These are phyloP conservation scores for Metrosideros polymorpha DNA, from an alignment of 441 rosid species.

Conservation along the genomic window DNA sequence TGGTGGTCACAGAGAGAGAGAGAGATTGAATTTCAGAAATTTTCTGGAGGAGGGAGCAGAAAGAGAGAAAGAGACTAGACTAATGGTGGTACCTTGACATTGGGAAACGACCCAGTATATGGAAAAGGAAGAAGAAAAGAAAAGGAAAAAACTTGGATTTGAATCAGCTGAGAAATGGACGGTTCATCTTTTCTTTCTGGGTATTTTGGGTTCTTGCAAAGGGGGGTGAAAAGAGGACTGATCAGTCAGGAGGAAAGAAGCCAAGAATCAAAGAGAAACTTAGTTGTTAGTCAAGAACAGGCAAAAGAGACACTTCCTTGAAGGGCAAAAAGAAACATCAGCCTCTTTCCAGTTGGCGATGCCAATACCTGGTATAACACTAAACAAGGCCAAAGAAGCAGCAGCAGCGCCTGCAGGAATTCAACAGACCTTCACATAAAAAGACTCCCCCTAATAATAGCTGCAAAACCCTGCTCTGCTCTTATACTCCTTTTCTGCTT, in stretches of 20 bases:
- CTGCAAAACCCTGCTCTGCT: constrained; percentile 20
- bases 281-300: constrained; percentile 23
- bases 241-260: constrained; percentile 23
- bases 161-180: constrained; percentile 32
- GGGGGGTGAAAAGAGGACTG: constrained; percentile 22
- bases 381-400: neutral
- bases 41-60: constrained; percentile 10
- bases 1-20: neutral
- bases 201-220: constrained; percentile 15
- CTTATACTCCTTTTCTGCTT: neutral
- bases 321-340: neutral
- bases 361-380: neutral
- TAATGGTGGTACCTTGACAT: constrained; percentile 31
- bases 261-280: constrained; percentile 1
- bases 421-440: neutral
- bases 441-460: constrained; percentile 10
- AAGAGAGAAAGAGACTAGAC: constrained; percentile 49
- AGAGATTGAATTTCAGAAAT: constrained; percentile 5
- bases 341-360: constrained; percentile 15
- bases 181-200: constrained; percentile 31
- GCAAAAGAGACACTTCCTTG: constrained; percentile 9
- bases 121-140: neutral
- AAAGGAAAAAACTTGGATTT: constrained; percentile 6
- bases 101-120: constrained; percentile 30
- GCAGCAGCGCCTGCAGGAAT: neutral